Conservation (phyloP, 106 monocot species). For the Dendrobium huoshanense region DNA sequence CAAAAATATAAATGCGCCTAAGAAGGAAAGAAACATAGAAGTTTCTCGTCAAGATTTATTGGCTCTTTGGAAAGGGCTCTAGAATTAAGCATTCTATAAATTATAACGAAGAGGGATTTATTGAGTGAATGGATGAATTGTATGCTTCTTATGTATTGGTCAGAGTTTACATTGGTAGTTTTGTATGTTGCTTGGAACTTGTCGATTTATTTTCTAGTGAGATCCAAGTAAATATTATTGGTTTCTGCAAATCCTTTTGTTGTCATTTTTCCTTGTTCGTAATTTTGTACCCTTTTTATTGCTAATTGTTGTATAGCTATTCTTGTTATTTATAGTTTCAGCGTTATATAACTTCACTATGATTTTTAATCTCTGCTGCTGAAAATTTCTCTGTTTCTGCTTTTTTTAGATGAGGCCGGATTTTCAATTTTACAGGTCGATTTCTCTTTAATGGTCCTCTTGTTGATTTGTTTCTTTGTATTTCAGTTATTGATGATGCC, state of each 20-base stretch:
- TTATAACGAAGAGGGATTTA: neutral
- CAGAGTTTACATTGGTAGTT: neutral
- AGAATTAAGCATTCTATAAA: neutral
- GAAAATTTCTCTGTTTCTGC: neutral
- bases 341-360: neutral
- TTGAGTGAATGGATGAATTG: neutral
- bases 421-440: neutral
- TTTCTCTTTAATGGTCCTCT: neutral
- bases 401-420: neutral
- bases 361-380: neutral
- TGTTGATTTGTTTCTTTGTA: neutral
- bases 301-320: neutral
- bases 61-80: neutral
- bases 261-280: neutral
- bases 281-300: neutral
- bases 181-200: neutral
- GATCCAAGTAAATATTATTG: neutral
- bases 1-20: too few relatives aligned
- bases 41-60: neutral
- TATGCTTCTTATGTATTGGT: neutral
- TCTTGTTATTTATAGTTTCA: neutral
- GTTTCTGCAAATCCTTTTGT: neutral
- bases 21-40: neutral
- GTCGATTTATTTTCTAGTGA: neutral
- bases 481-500: conserved; percentile 87